Conservation (phyloP, 164 flowering plant species). For the Taxillus chinensis region DNA sequence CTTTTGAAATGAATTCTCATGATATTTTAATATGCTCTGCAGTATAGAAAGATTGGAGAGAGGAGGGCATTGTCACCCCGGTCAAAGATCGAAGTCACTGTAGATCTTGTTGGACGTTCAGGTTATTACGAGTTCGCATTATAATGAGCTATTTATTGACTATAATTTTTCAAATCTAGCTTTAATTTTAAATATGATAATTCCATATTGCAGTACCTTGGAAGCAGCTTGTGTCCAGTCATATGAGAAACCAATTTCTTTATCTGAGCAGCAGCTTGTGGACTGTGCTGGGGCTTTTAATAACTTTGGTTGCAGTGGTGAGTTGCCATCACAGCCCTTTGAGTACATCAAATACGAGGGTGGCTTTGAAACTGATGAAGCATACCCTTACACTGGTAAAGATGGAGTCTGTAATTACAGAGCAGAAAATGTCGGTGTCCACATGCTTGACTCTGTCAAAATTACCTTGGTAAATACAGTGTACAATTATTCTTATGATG, state of each 20-base stretch:
- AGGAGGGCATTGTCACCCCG: slow-evolving; percentile 82
- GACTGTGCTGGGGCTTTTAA: slow-evolving; percentile 86
- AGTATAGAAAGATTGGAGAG: slow-evolving; percentile 85
- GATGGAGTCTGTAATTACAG: slow-evolving; percentile 64
- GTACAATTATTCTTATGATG: slow-evolving; percentile 1
- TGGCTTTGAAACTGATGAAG: slow-evolving; percentile 91
- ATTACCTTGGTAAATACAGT: slow-evolving; percentile 55
- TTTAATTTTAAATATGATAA: slow-evolving; percentile 1
- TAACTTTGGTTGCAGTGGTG: slow-evolving; percentile 91
- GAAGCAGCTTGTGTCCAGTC: slow-evolving; percentile 96
- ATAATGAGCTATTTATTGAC: neutral
- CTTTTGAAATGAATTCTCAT: no score
- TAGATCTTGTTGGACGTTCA: slow-evolving; percentile 99
- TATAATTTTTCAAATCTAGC: no score
- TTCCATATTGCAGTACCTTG: slow-evolving; percentile 52
- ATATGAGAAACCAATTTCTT: slow-evolving; percentile 58
- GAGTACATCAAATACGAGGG: slow-evolving; percentile 91
- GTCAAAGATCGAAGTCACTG: slow-evolving; percentile 85
- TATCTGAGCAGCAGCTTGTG: slow-evolving; percentile 97
- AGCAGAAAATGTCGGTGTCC: slow-evolving; percentile 54
- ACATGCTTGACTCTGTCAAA: slow-evolving; percentile 74
- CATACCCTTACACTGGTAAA: no score
- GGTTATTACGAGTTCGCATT: slow-evolving; percentile 29
- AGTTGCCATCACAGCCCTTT: slow-evolving; percentile 94
- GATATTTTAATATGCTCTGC: no score